A percentile compares a stretch with the other conserved stretches of the same genome.
Conservation (phyloP, 129 eudicot genomes). For the Gnaphalium uliginosum region DNA sequence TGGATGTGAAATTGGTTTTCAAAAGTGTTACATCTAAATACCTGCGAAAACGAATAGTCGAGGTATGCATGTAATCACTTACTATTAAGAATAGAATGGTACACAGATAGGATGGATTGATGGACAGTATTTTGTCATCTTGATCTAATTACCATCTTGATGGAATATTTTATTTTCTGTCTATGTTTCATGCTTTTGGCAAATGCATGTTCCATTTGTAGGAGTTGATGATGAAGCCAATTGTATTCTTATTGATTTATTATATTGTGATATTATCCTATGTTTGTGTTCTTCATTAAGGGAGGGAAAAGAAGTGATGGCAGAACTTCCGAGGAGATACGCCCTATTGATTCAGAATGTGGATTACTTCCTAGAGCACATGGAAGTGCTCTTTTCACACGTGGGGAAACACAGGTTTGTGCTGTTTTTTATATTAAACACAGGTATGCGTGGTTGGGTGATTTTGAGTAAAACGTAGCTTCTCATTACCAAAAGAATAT, state of each 20-base stretch:
- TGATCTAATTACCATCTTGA: neutral
- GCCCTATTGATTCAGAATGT: constrained; percentile 77
- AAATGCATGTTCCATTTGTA: neutral
- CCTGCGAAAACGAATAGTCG: constrained; percentile 89
- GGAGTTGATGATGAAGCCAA: neutral
- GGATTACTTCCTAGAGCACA: constrained; percentile 99
- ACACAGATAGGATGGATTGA: neutral
- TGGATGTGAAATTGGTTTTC: constrained; percentile 93
- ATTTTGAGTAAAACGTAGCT: constrained; percentile 5
- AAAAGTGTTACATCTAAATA: constrained; percentile 84
- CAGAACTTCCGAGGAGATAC: constrained; percentile 75
- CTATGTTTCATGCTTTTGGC: neutral
- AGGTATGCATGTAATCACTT: constrained; percentile 49
- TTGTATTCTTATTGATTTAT: constrained; percentile 3
- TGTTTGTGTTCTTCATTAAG: constrained; percentile 35
- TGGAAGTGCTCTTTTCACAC: constrained; percentile 99
- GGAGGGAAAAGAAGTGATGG: constrained; percentile 99
- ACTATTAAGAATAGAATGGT: neutral
- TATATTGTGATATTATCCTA: constrained; percentile 10
- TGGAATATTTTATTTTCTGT: neutral
- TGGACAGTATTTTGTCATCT: neutral
- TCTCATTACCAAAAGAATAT: too few species aligned
- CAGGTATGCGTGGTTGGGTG: neutral
- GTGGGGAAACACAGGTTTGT: constrained; percentile 99
- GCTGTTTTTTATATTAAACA: neutral